Percentiles rank a stretch among this genome's conserved stretches.
These are phyloP conservation scores for Porphyrellus sp. DNA, from an alignment of 1,284 basidiomycete species.

Conservation along the genomic window DNA sequence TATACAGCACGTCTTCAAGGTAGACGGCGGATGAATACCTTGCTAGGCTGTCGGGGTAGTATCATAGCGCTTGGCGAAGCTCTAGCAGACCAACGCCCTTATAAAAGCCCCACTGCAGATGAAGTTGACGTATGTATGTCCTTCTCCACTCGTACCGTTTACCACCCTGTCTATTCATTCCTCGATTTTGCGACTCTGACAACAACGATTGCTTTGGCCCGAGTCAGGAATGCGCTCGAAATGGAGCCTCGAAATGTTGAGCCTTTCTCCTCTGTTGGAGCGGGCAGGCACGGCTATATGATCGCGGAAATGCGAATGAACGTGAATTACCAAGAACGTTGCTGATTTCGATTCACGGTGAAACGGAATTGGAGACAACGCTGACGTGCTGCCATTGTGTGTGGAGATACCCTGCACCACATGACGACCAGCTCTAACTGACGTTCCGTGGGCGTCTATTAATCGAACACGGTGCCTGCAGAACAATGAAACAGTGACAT, in stretches of 20 bases:
- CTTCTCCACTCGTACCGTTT: slow-evolving; percentile 72
- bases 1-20: no score
- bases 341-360: slow-evolving; percentile 39
- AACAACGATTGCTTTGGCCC: slow-evolving; percentile 74
- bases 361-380: slow-evolving; percentile 70
- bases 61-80: no score
- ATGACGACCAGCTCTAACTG: slow-evolving; percentile 39
- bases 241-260: slow-evolving; percentile 81
- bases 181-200: slow-evolving; percentile 5
- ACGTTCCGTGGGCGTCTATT: slow-evolving; percentile 79
- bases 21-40: no score
- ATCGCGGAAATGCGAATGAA: slow-evolving; percentile 77
- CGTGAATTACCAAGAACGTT: background rate
- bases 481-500: no score
- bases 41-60: no score
- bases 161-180: background rate
- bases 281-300: slow-evolving; percentile 78
- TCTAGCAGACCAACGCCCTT: slow-evolving; percentile 68
- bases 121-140: slow-evolving; percentile 84
- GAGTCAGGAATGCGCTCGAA: slow-evolving; percentile 80
- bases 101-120: slow-evolving; percentile 79
- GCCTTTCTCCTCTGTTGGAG: slow-evolving; percentile 76
- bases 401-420: background rate
- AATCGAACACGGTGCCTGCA: no score
- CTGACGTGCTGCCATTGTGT: slow-evolving; percentile 41